phyloP scores from a whole-genome alignment of 106 monocot genomes.

The Dendrobium huoshanense region DNA sequence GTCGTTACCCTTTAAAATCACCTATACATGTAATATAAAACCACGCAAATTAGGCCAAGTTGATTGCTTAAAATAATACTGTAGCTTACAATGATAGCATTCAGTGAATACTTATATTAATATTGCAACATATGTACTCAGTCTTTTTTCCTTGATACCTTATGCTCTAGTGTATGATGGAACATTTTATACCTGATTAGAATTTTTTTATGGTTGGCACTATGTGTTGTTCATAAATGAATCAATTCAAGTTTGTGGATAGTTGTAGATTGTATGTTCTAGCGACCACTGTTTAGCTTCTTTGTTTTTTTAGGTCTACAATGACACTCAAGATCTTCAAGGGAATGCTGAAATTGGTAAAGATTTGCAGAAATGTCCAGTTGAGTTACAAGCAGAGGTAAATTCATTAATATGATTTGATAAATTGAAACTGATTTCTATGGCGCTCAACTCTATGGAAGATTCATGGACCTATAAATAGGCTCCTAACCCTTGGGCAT shows the following conservation, averaged over 20 bases:
- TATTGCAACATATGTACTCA: background rate
- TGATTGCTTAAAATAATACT: background rate
- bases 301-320: slow-evolving; percentile 19
- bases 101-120: too few relatives aligned
- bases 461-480: background rate
- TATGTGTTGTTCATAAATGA: background rate
- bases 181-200: background rate
- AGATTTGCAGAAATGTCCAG: slow-evolving; percentile 16
- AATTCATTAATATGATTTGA: background rate
- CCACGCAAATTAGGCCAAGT: background rate
- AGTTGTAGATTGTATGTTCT: background rate
- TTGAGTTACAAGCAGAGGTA: slow-evolving; percentile 27
- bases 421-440: background rate
- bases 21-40: too few relatives aligned
- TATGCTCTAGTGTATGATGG: background rate
- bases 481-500: background rate
- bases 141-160: background rate
- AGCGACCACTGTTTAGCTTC: background rate
- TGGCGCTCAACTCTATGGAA: background rate
- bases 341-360: slow-evolving; percentile 23
- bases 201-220: background rate
- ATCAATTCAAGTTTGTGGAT: background rate
- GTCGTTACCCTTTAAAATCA: background rate
- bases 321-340: slow-evolving; percentile 19
- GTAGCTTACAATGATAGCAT: background rate